These are phyloP conservation scores for Alternaria burnsii DNA, from an alignment of 2,329 filamentous ascomycete genomes.

Conservation along the genomic window DNA sequence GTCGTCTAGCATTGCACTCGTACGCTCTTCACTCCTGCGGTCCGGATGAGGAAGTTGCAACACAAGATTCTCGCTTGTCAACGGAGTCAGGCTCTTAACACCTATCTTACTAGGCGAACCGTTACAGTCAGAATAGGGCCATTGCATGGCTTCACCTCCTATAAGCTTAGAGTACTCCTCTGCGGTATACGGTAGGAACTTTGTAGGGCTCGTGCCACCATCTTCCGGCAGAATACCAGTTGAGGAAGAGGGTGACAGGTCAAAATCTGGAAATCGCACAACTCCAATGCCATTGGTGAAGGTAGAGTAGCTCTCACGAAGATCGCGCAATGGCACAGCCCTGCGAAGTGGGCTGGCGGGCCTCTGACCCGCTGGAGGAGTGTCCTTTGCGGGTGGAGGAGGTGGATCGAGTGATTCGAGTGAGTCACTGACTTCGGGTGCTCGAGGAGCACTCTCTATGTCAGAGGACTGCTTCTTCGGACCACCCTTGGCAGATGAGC, in stretches of 20 bases:
- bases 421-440: constrained; percentile 4
- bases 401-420: constrained; percentile 40
- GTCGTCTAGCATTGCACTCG: constrained; percentile 5
- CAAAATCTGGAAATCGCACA: constrained; percentile 26
- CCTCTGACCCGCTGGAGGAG: constrained; percentile 36
- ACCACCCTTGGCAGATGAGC: constrained; percentile 19
- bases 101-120: constrained; percentile 17
- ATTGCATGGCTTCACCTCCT: constrained; percentile 28
- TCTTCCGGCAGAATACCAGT: constrained; percentile 18
- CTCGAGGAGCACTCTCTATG: constrained; percentile 9
- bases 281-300: constrained; percentile 13
- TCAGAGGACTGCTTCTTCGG: constrained; percentile 9
- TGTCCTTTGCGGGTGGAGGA: constrained; percentile 57
- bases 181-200: constrained; percentile 32
- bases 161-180: constrained; percentile 43
- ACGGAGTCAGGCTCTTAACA: constrained; percentile 17
- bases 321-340: constrained; percentile 20
- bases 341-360: constrained; percentile 31
- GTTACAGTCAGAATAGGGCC: constrained; percentile 22
- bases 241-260: constrained; percentile 21
- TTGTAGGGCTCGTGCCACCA: constrained; percentile 32
- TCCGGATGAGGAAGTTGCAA: constrained; percentile 19
- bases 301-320: constrained; percentile 25
- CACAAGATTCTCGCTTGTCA: constrained; percentile 8
- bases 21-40: constrained; percentile 27